Percentiles rank a stretch among this genome's conserved stretches.
Evolutionary conservation across 1,284 basidiomycete species (phyloP).

Genomic region (Pisolithus thermaeus): DNA sequence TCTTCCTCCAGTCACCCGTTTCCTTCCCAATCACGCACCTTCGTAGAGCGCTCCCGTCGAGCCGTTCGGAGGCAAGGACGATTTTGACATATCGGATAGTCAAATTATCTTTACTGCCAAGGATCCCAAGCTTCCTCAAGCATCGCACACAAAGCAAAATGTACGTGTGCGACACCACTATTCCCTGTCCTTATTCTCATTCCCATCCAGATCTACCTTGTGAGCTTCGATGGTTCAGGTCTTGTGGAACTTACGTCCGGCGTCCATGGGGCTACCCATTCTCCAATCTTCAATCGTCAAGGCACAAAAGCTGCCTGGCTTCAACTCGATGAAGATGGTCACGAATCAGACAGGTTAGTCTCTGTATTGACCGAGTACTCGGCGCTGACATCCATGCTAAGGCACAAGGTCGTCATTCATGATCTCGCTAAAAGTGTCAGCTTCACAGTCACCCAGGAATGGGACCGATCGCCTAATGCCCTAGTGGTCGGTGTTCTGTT

Average conservation of each 20-base stretch:
- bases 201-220: slow-evolving; percentile 55
- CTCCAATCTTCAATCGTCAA: slow-evolving; percentile 59
- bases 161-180: slow-evolving; percentile 30
- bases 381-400: slow-evolving; percentile 20
- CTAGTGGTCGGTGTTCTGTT: slow-evolving; percentile 14
- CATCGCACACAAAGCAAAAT: slow-evolving; percentile 78
- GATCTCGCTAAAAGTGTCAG: slow-evolving; percentile 63
- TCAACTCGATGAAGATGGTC: slow-evolving; percentile 80
- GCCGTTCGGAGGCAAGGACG: slow-evolving; percentile 72
- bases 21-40: slow-evolving; percentile 1
- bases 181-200: slow-evolving; percentile 5
- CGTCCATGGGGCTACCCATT: slow-evolving; percentile 74
- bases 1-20: slow-evolving; percentile 3
- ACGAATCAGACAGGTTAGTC: slow-evolving; percentile 72
- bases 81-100: slow-evolving; percentile 66
- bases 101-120: slow-evolving; percentile 82
- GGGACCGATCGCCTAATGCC: slow-evolving; percentile 73
- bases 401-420: slow-evolving; percentile 73
- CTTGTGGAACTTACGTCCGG: slow-evolving; percentile 73
- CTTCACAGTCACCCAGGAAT: slow-evolving; percentile 68
- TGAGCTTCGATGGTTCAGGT: slow-evolving; percentile 42
- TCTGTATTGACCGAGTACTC: neutral
- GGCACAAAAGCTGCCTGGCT: slow-evolving; percentile 81
- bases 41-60: slow-evolving; percentile 69
- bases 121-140: slow-evolving; percentile 65